These are phyloP conservation scores for Vaccinium macrocarpon DNA, from an alignment of 148 eudicot species.

Conservation along the genomic window DNA sequence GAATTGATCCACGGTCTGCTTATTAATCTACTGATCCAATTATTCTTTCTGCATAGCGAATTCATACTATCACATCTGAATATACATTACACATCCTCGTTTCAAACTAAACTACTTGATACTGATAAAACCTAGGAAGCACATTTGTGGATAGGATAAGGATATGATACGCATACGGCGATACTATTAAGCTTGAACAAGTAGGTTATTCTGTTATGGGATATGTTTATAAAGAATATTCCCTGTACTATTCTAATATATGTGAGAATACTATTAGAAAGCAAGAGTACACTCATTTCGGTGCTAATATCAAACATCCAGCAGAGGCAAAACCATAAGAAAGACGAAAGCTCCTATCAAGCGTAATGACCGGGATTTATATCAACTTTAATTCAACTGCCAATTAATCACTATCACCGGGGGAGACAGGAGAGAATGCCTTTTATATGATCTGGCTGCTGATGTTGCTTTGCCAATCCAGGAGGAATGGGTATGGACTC, in stretches of 20 bases:
- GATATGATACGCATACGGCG: neutral
- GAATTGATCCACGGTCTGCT: neutral
- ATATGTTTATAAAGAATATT: neutral
- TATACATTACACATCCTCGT: neutral
- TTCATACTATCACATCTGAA: neutral
- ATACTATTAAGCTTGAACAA: neutral
- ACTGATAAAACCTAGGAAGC: neutral
- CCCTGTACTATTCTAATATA: neutral
- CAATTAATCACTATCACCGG: neutral
- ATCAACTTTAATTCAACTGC: neutral
- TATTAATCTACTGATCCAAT: neutral
- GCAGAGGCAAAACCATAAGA: neutral
- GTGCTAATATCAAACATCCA: neutral
- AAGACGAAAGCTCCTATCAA: neutral
- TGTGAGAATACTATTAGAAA: neutral
- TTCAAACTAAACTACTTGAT: neutral
- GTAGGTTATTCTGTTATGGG: neutral
- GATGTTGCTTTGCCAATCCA: neutral
- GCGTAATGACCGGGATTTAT: neutral
- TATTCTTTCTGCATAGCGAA: neutral
- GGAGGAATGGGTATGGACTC: too few species aligned
- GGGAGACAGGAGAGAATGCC: neutral
- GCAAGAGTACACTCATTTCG: neutral
- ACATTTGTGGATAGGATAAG: neutral
- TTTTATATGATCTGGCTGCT: neutral